Evolutionary conservation across 148 eudicot species (phyloP).

Genomic region (Polygonum maritimum): DNA sequence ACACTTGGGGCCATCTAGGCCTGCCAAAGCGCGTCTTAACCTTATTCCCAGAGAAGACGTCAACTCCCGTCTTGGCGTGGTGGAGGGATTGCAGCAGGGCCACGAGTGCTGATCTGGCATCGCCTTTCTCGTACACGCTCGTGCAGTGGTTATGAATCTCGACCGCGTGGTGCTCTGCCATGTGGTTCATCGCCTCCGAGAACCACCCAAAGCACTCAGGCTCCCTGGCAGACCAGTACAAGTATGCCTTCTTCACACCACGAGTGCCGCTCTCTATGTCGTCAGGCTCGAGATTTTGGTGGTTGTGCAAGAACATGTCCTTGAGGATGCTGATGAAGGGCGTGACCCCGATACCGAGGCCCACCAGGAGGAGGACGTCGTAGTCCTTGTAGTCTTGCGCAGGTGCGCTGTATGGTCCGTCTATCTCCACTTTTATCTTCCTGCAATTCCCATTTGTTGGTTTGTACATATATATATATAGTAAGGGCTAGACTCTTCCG

Average conservation of each 20-base stretch:
- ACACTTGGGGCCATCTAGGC: slow-evolving; percentile 41
- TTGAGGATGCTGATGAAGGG: slow-evolving; percentile 51
- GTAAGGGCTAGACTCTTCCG: too few relatives aligned
- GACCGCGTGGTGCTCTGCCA: slow-evolving; percentile 33
- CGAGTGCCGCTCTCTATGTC: slow-evolving; percentile 19
- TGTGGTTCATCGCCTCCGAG: slow-evolving; percentile 37
- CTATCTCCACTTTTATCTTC: slow-evolving; percentile 33
- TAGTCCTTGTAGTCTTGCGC: slow-evolving; percentile 54
- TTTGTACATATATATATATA: too few relatives aligned
- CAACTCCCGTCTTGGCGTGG: slow-evolving; percentile 39
- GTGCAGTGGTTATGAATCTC: slow-evolving; percentile 50
- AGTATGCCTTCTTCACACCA: slow-evolving; percentile 29
- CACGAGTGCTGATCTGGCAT: slow-evolving; percentile 11
- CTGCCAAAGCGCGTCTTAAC: slow-evolving; percentile 41
- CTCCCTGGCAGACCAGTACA: slow-evolving; percentile 41
- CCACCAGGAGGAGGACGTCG: slow-evolving; percentile 41
- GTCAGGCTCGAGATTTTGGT: slow-evolving; percentile 14
- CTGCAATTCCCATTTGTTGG: background rate
- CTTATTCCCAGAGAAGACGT: slow-evolving; percentile 32
- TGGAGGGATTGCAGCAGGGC: slow-evolving; percentile 39
- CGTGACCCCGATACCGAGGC: slow-evolving; percentile 54
- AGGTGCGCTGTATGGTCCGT: slow-evolving; percentile 55
- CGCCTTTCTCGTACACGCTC: slow-evolving; percentile 39
- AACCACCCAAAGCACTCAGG: slow-evolving; percentile 49
- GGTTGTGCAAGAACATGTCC: slow-evolving; percentile 31